phyloP scores from a whole-genome alignment of 2,329 filamentous ascomycete species.

The Parastagonospora nodorum region DNA sequence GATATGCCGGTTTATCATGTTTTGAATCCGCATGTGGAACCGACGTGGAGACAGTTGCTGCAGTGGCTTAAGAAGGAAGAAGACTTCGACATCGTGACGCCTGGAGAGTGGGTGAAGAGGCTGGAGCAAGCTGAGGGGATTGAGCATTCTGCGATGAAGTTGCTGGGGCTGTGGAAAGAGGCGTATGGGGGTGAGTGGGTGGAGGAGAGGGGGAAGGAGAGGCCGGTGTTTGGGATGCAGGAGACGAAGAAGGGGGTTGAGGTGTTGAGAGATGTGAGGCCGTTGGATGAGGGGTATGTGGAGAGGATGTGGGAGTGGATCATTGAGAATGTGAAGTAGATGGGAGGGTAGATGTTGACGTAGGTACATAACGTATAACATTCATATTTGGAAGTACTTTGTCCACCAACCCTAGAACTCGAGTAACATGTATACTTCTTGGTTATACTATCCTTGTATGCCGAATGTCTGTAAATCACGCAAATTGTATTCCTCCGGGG shows the following conservation, averaged over 20 bases:
- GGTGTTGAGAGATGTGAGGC: slow-evolving; percentile 41
- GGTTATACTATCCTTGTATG: too few species aligned
- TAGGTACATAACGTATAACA: neutral
- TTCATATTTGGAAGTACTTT: too few species aligned
- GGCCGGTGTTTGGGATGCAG: slow-evolving; percentile 31
- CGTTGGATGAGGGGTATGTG: slow-evolving; percentile 51
- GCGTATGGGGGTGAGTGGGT: slow-evolving; percentile 37
- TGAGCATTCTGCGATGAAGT: slow-evolving; percentile 53
- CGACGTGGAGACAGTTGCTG: slow-evolving; percentile 55
- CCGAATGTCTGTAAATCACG: too few species aligned
- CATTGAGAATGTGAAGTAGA: slow-evolving; percentile 8
- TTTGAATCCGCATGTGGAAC: slow-evolving; percentile 52
- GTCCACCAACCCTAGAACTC: too few species aligned
- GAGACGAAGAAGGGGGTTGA: neutral
- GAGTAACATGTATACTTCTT: too few species aligned
- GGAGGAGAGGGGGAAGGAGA: neutral
- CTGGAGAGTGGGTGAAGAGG: slow-evolving; percentile 50
- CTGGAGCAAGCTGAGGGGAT: slow-evolving; percentile 41
- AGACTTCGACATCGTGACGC: slow-evolving; percentile 49
- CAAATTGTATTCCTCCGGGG: too few species aligned
- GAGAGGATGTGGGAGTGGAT: slow-evolving; percentile 49
- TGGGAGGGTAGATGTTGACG: neutral
- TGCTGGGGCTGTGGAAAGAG: slow-evolving; percentile 58
- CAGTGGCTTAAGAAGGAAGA: slow-evolving; percentile 49
- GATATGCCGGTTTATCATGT: slow-evolving; percentile 56